Percentiles rank a stretch among this genome's conserved stretches.
Conservation (phyloP, 495 filamentous ascomycete genomes). For the Aspergillus hancockii region DNA sequence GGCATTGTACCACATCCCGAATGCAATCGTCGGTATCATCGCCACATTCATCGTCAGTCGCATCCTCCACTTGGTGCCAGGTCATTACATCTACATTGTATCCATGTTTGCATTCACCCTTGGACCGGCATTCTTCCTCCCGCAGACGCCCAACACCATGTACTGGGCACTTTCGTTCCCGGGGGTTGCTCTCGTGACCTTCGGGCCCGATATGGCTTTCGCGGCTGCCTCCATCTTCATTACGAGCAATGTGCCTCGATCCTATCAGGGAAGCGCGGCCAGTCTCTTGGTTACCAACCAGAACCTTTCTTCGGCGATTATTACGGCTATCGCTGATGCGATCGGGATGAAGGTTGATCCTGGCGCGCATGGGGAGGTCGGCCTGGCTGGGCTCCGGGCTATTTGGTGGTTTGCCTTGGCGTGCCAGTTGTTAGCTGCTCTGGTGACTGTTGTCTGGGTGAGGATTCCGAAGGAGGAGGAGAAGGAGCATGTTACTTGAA, state of each 20-base stretch:
- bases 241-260: constrained; percentile 34
- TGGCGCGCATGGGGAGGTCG: constrained; percentile 36
- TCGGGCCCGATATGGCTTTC: constrained; percentile 36
- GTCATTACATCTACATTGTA: constrained; percentile 48
- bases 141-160: constrained; percentile 26
- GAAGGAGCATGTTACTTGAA: constrained; percentile 48
- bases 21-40: constrained; percentile 41
- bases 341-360: constrained; percentile 44
- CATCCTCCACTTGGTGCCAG: constrained; percentile 46
- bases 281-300: constrained; percentile 39
- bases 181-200: constrained; percentile 32
- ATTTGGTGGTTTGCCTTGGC: constrained; percentile 53
- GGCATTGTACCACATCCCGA: constrained; percentile 36
- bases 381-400: constrained; percentile 42
- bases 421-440: constrained; percentile 36
- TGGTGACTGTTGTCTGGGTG: constrained; percentile 43
- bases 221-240: constrained; percentile 38
- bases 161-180: constrained; percentile 38
- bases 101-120: constrained; percentile 36
- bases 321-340: constrained; percentile 45
- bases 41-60: constrained; percentile 49
- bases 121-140: constrained; percentile 37
- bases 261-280: constrained; percentile 36
- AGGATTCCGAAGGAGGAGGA: constrained; percentile 51
- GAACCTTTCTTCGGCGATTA: constrained; percentile 41